A percentile compares a stretch with the other conserved stretches of the same genome.
phyloP scores from a whole-genome alignment of 805 yeast genomes.

The Yamadazyma paraphyllophila region DNA sequence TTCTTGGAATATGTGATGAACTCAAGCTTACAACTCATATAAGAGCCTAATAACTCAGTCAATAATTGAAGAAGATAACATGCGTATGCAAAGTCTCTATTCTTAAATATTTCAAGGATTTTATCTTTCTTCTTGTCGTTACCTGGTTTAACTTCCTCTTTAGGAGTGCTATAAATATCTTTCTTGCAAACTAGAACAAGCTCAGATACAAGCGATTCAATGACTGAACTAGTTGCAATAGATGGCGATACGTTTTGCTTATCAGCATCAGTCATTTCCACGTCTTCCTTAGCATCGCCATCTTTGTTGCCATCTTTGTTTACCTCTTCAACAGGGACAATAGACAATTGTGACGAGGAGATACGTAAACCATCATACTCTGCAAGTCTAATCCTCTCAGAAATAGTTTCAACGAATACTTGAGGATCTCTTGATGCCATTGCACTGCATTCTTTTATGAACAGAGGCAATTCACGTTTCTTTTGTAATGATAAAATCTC shows the following conservation, averaged over 20 bases:
- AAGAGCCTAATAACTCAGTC: conserved; percentile 72
- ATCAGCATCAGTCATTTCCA: conserved; percentile 8
- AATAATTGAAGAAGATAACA: conserved; percentile 66
- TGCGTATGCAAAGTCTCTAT: conserved; percentile 61
- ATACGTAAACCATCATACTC: conserved; percentile 39
- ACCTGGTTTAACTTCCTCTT: conserved; percentile 17
- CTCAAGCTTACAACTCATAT: conserved; percentile 77
- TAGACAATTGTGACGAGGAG: conserved; percentile 21
- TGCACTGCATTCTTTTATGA: conserved; percentile 51
- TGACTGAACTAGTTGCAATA: conserved; percentile 49
- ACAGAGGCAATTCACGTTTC: conserved; percentile 44
- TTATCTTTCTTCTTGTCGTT: conserved; percentile 23
- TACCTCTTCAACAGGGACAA: conserved; percentile 12
- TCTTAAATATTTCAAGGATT: conserved; percentile 39
- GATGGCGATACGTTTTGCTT: conserved; percentile 4
- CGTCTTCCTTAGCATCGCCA: conserved; percentile 28
- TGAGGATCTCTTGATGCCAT: conserved; percentile 50
- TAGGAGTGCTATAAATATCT: conserved; percentile 36
- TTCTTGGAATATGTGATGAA: conserved; percentile 76
- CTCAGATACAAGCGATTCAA: conserved; percentile 62
- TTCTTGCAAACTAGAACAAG: conserved; percentile 48
- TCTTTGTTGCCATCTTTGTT: conserved; percentile 20
- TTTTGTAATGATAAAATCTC: conserved; percentile 21
- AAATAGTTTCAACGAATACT: conserved; percentile 44
- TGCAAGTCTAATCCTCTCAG: conserved; percentile 41